Conservation (phyloP, 768 basidiomycete genomes). For the Pleurotus giganteus region DNA sequence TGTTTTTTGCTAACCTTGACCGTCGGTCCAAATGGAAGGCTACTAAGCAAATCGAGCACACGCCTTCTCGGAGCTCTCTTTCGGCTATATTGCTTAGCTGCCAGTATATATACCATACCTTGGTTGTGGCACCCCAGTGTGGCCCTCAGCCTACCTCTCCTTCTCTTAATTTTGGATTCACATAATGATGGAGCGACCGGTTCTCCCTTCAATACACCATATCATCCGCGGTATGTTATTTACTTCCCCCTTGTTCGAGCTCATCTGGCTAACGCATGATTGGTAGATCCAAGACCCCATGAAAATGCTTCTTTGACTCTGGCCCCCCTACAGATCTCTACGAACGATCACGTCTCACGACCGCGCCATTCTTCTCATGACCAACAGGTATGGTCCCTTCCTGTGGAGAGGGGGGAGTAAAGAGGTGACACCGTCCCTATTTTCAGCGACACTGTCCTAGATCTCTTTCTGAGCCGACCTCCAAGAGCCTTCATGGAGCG, state of each 20-base stretch:
- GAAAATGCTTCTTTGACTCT: slow-evolving; percentile 5
- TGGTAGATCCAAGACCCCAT: slow-evolving; percentile 2
- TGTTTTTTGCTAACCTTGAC: slow-evolving; percentile 10
- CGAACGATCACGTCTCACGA: slow-evolving; percentile 8
- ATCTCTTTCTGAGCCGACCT: slow-evolving; percentile 6
- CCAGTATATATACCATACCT: slow-evolving; percentile 6
- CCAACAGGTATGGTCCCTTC: background rate
- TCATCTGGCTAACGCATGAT: background rate
- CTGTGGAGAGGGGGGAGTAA: background rate
- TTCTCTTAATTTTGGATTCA: background rate
- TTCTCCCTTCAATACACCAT: slow-evolving; percentile 7
- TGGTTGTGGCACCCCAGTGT: background rate
- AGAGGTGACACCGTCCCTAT: background rate
- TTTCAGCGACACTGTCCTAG: slow-evolving; percentile 4
- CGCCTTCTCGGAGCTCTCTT: slow-evolving; percentile 7
- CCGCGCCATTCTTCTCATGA: slow-evolving; percentile 7
- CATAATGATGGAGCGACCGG: slow-evolving; percentile 3
- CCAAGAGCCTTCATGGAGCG: background rate
- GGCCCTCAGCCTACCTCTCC: background rate
- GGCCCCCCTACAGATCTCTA: slow-evolving; percentile 8
- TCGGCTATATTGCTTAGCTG: slow-evolving; percentile 4
- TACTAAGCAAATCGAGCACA: slow-evolving; percentile 3
- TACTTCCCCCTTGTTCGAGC: background rate
- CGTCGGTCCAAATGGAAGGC: slow-evolving; percentile 10
- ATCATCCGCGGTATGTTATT: slow-evolving; percentile 2